phyloP scores from a whole-genome alignment of 225 moss, liverwort and hornwort genomes.

The Physcomitrium patens region DNA sequence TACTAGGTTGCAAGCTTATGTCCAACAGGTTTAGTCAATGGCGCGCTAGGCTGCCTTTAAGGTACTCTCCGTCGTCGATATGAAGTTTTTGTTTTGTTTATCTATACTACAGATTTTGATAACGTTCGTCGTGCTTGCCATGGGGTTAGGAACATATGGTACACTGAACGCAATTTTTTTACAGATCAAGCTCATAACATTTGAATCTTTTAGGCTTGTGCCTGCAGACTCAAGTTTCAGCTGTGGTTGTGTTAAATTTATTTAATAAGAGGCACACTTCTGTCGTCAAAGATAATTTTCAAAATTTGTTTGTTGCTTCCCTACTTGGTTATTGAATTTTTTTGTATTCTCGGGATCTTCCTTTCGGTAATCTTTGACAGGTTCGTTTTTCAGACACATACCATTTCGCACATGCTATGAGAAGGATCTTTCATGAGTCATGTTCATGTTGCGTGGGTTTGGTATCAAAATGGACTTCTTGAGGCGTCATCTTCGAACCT shows the following conservation, averaged over 20 bases:
- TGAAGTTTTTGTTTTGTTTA: not conserved
- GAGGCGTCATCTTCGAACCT: no score
- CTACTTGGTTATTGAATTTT: not conserved
- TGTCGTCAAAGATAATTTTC: slow-evolving; percentile 6
- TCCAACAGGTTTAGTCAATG: not conserved
- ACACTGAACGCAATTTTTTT: slow-evolving; percentile 22
- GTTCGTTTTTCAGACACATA: not conserved
- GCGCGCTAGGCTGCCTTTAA: slow-evolving; percentile 17
- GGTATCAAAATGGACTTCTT: no score
- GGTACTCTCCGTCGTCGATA: not conserved
- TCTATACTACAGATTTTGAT: slow-evolving; percentile 11
- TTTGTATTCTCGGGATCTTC: not conserved
- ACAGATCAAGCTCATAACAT: slow-evolving; percentile 25
- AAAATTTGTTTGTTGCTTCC: not conserved
- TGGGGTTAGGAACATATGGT: not conserved
- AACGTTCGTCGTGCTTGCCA: not conserved
- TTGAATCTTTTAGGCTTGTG: slow-evolving; percentile 7
- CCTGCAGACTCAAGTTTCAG: slow-evolving; percentile 28
- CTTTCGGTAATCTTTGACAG: not conserved
- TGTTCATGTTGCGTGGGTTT: not conserved
- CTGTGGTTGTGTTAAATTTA: not conserved
- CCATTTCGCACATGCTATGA: not conserved
- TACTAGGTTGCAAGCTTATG: slow-evolving; percentile 20
- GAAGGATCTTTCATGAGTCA: not conserved
- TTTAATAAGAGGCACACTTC: slow-evolving; percentile 14